phyloP scores from a whole-genome alignment of 73 alveolate genomes.

The Uronychia binucleata region DNA sequence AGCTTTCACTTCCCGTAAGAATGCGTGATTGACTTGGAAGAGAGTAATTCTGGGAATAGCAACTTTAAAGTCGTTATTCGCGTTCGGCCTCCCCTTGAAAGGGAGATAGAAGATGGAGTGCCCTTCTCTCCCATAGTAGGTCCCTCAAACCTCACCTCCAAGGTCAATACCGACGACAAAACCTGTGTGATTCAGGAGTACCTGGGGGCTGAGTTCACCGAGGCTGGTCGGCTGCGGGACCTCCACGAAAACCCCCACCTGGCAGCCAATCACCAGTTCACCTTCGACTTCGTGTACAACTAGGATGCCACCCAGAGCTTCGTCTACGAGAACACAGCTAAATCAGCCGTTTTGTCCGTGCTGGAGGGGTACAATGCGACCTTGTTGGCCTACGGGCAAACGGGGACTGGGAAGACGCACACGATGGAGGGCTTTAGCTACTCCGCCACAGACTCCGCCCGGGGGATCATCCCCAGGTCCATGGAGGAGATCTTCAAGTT shows the following conservation, averaged over 20 bases:
- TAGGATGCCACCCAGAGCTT: conserved; percentile 91
- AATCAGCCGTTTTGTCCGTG: conserved; percentile 85
- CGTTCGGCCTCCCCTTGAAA: conserved; percentile 98
- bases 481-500: conserved; percentile 94
- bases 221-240: conserved; percentile 67
- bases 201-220: conserved; percentile 82
- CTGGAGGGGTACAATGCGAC: conserved; percentile 90
- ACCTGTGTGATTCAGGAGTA: conserved; percentile 65
- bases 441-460: conserved; percentile 66
- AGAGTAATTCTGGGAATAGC: no score
- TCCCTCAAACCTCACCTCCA: not conserved
- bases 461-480: conserved; percentile 95
- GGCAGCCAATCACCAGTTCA: conserved; percentile 86
- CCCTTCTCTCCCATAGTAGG: not conserved
- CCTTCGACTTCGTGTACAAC: conserved; percentile 95
- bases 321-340: conserved; percentile 96
- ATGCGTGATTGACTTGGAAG: no score
- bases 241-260: conserved; percentile 72
- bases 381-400: conserved; percentile 82
- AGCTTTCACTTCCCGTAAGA: no score
- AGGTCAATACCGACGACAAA: conserved; percentile 41
- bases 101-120: conserved; percentile 68
- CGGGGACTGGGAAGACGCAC: conserved; percentile 91
- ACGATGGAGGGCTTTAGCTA: conserved; percentile 90
- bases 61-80: conserved; percentile 98